Base-by-base conservation (phyloP, 1,139 yeast genomes). In the Zygotorulaspora mrakii region DNA sequence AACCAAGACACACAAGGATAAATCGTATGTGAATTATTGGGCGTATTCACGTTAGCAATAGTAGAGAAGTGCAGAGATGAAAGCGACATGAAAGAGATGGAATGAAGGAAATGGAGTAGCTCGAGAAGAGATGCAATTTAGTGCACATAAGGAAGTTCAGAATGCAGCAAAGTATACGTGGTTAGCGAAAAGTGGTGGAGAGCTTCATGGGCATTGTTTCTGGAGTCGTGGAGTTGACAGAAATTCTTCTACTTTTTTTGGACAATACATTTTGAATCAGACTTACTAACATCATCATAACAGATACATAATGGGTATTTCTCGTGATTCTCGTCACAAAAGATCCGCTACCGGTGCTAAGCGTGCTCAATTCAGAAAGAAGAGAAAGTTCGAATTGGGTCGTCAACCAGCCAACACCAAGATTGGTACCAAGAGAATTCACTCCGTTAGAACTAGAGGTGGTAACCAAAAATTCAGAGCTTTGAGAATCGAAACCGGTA, bases 251-350 rank as follows among this genome's bases (percentile, higher is more conserved):
- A n/a, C n/a, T n/a, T n/a, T n/a, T n/a, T n/a, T n/a, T n/a, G n/a
- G n/a, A n/a, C n/a, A n/a, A n/a, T n/a, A n/a, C n/a, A n/a, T n/a
- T n/a, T n/a, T n/a, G n/a, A n/a, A n/a, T n/a, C n/a, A n/a, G n/a
- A n/a, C n/a, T n/a, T n/a, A n/a, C 55, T 50, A 50, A 53, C 55
- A 47, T 24, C 29, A 10, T 35, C 27, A 32, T 37, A 35, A 46
- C 43, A 52, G 49, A 37, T 40, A 42, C 66, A 75, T 66, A 65
- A 91, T 91, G 98, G 97, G 98, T 89, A 91, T 91, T 85, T 89
- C 97, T 77, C 94, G 99, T 83, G 98, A 91, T 81, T 89, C 98
- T 74, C 96, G 96, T 80, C 98, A 91, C 88, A 91, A 91, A 86
- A 94, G 98, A 77, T 77, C 96, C 67, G 96, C 95, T 74, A 89